Evolutionary conservation across 805 yeast genomes (phyloP).

Genomic region (Candida nemodendra): DNA sequence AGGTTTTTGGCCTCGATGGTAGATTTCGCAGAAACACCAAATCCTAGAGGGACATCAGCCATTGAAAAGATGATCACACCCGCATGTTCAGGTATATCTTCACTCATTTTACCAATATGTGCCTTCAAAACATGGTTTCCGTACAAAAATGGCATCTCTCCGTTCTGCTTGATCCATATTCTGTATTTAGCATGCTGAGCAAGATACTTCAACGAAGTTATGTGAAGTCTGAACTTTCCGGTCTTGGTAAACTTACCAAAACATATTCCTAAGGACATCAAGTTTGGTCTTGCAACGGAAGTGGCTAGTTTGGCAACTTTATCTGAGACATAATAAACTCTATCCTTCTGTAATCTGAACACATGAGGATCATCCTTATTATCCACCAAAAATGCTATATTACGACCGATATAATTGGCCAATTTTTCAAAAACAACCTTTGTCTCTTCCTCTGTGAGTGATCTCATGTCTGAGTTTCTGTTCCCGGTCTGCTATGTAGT

Average conservation of each 20-base stretch:
- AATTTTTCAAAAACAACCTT: conserved; percentile 93
- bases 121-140: conserved; percentile 97
- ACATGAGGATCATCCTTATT: conserved; percentile 88
- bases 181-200: conserved; percentile 90
- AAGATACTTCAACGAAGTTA: conserved; percentile 81
- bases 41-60: conserved; percentile 91
- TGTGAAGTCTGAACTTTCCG: conserved; percentile 92
- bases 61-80: conserved; percentile 90
- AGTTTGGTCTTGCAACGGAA: conserved; percentile 79
- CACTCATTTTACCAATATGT: conserved; percentile 94
- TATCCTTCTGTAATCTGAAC: conserved; percentile 90
- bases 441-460: conserved; percentile 94
- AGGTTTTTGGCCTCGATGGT: conserved; percentile 83
- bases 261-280: conserved; percentile 92
- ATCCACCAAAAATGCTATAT: conserved; percentile 83
- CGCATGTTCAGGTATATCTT: conserved; percentile 96
- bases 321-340: conserved; percentile 92
- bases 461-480: too few species aligned
- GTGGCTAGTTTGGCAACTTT: conserved; percentile 84
- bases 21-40: conserved; percentile 91
- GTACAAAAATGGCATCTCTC: conserved; percentile 97
- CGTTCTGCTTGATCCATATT: conserved; percentile 94
- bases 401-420: conserved; percentile 96
- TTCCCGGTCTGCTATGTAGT: too few species aligned
- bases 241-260: conserved; percentile 97